Evolutionary conservation across 768 basidiomycete species (phyloP), one percentile per base, ranked within the genome.

Genomic region (Tylopilus balloui): DNA sequence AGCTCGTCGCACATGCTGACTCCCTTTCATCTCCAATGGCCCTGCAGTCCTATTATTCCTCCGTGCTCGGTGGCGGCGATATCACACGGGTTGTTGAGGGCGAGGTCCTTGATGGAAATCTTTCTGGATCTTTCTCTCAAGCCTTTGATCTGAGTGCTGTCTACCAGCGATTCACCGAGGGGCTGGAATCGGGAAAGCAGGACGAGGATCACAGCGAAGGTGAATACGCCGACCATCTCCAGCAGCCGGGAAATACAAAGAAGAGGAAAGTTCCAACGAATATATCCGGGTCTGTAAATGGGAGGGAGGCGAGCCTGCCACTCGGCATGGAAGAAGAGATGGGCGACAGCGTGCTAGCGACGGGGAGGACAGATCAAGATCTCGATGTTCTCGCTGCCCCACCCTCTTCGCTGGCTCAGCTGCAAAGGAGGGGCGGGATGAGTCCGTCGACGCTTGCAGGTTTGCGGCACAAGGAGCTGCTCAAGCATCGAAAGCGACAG

Each of bases 201-300:
- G 78, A 78, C 32, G 79, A 82, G 39, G 78, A 77, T 54, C 71
- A 74, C 25, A 77, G 69, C 10, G 81, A 80, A 54, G 80, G 74
- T 19, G 86, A 86, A 60, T 83, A 82, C 55, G 60, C 75, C 14
- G 85, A 88, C 63, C 83, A 86, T 57, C 67, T 83, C 25, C 82
- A 78, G 52, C 88, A 88, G 54, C 87, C 83, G 3, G 84, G 84
- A 8, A 92, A 92, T 59, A 86, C 87, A 41, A 92, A 92, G 79
- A 92, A 92, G 71, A 76, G 89, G 41, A 92, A 92, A 64, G 88
- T 92, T 3, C 89, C 90, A 1, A 78, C 80, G 31, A 84, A 87
- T 64, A 62, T 71, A 46, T 65, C 72, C 14, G 69, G 71, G 43
- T 64, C 69, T 32, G 66, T 62, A 38, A 69, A 65, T 37, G 73